A percentile compares a stretch with the other conserved stretches of the same genome.
Conservation (phyloP, 441 rosid species). For the Adansonia grandidieri region DNA sequence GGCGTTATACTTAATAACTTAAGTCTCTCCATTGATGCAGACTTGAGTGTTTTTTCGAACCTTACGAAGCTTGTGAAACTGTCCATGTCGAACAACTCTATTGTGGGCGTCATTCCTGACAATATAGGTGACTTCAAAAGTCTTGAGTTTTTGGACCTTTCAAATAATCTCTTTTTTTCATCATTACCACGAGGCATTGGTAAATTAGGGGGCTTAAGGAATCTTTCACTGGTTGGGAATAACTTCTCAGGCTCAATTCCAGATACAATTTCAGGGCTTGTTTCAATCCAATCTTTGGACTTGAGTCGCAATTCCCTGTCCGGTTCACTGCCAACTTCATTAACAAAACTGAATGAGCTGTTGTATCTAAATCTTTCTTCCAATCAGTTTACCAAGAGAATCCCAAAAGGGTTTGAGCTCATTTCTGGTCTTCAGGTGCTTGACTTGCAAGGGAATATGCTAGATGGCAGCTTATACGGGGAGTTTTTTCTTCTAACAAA, state of each 20-base stretch:
- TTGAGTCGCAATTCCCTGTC: slow-evolving; percentile 83
- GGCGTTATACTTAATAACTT: slow-evolving; percentile 82
- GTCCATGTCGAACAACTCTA: slow-evolving; percentile 86
- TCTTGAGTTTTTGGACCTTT: slow-evolving; percentile 80
- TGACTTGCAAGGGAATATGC: slow-evolving; percentile 79
- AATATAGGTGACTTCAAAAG: slow-evolving; percentile 62
- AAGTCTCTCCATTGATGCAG: slow-evolving; percentile 76
- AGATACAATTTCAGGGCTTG: slow-evolving; percentile 65
- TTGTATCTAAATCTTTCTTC: slow-evolving; percentile 71
- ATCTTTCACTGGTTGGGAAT: slow-evolving; percentile 83
- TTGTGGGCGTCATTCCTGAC: slow-evolving; percentile 67
- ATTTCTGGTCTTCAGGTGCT: slow-evolving; percentile 69
- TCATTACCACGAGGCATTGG: slow-evolving; percentile 66
- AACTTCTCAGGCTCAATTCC: slow-evolving; percentile 89
- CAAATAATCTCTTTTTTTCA: slow-evolving; percentile 74
- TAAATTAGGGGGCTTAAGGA: slow-evolving; percentile 60
- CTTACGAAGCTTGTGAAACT: slow-evolving; percentile 89
- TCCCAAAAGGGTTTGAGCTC: slow-evolving; percentile 79
- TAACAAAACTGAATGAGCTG: slow-evolving; percentile 64
- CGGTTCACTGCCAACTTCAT: slow-evolving; percentile 61
- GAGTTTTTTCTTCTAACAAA: slow-evolving; percentile 81
- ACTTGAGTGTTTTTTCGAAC: slow-evolving; percentile 75
- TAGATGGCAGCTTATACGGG: slow-evolving; percentile 77
- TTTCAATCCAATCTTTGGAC: slow-evolving; percentile 77
- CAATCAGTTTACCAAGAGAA: slow-evolving; percentile 59